These are phyloP conservation scores for Zychaea mexicana DNA, from an alignment of 371 early-diverging fungal species.

Conservation along the genomic window DNA sequence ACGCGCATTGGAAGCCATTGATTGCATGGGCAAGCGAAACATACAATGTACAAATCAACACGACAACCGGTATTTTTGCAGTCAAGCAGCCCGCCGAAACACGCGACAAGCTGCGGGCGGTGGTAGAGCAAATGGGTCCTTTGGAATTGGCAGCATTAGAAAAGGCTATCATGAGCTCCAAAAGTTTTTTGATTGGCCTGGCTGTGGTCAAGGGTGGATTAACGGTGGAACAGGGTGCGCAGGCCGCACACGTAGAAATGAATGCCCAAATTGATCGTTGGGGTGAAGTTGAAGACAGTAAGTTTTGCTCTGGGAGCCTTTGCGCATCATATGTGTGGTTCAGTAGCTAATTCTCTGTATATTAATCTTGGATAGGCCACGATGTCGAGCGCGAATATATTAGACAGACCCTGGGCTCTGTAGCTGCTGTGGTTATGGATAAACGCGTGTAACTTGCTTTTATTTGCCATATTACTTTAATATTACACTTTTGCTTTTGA, in stretches of 20 bases:
- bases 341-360: no score
- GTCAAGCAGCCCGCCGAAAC: constrained; percentile 69
- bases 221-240: constrained; percentile 77
- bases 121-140: constrained; percentile 61
- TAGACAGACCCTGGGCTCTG: constrained; percentile 52
- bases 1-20: constrained; percentile 82
- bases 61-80: constrained; percentile 74
- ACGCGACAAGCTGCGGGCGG: constrained; percentile 52
- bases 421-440: constrained; percentile 47
- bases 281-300: constrained; percentile 94
- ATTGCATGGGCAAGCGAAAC: constrained; percentile 72
- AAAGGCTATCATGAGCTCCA: constrained; percentile 82
- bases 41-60: constrained; percentile 71
- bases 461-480: not conserved
- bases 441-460: constrained; percentile 12
- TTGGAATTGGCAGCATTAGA: constrained; percentile 89
- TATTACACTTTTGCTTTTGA: not conserved
- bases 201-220: constrained; percentile 77
- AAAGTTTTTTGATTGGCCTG: constrained; percentile 88
- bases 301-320: constrained; percentile 10
- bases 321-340: no score
- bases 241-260: constrained; percentile 86
- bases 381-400: constrained; percentile 56
- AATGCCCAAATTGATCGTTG: constrained; percentile 85
- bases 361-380: constrained; percentile 32